Base-by-base conservation (phyloP, 2,329 filamentous ascomycete species). In the Penicillium sp. region DNA sequence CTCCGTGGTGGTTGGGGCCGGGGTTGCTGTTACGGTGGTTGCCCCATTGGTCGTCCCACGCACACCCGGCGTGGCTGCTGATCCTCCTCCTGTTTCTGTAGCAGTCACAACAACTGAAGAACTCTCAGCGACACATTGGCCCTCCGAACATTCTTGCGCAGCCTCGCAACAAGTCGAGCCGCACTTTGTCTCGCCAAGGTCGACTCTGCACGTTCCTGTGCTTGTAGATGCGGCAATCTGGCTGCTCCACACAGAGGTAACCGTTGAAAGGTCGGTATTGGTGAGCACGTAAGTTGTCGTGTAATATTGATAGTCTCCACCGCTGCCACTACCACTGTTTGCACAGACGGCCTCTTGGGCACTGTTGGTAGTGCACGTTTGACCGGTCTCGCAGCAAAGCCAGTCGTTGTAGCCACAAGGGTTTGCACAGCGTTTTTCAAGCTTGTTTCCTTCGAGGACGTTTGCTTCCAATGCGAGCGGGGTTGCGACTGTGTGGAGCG, bases 181-280 rank as follows among this genome's bases (percentile, higher is more conserved):
- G 59, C 80, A 82, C 4, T 66, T 63, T 4, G 71, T 72, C 61
- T 81, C 75, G 41, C 77, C 77, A 21, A 79, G 63, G 3, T 78
- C 75, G 48, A 74, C 73, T 50, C 78, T 77, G 73, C 84, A 87
- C 52, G 71, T 69, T 53, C 69, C 59, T 59, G 70, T 46, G 66
- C 66, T 56, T 56, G 62, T 60, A 43, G 68, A 51, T 29, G 70
- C 35, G 12, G 63, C 58, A 9, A 70, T 64, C 53, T 69, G 69
- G 41, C 73, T 75, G 70, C 83, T 86, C 71, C 79, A 82, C 33
- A 83, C 79, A 7, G 78, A 79, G 6, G 84, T 86, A 57, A 77
- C 73, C 3, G 83, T 85, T 43, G 80, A 70, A 7, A 79, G 73
- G 52, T 81, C 80, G 13, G 82, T 86, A 68, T 84, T 79, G n/a